phyloP scores from a whole-genome alignment of 176 grass and related monocot species.

The Eleusine indica region DNA sequence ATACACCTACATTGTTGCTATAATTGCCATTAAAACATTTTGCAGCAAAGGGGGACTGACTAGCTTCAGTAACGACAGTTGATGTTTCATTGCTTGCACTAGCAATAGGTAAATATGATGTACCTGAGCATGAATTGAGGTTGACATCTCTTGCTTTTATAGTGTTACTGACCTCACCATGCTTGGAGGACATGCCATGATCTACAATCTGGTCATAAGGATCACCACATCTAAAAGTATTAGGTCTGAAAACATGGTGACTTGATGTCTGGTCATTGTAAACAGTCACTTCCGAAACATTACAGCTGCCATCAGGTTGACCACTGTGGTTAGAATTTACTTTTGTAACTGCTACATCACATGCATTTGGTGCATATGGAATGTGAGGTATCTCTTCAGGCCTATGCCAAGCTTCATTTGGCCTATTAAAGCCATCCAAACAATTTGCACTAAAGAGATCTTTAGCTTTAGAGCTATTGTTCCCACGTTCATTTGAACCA shows the following conservation, averaged over 20 bases:
- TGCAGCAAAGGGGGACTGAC: conserved; percentile 32
- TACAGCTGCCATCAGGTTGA: conserved; percentile 39
- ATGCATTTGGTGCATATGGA: conserved; percentile 28
- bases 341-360: conserved; percentile 22
- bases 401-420: conserved; percentile 36
- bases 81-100: conserved; percentile 53
- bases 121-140: conserved; percentile 45
- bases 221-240: conserved; percentile 32
- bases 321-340: conserved; percentile 34
- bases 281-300: conserved; percentile 26
- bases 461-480: conserved; percentile 29
- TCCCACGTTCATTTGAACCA: conserved; percentile 44
- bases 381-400: conserved; percentile 26
- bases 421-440: conserved; percentile 34
- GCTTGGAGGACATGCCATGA: conserved; percentile 37
- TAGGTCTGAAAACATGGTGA: conserved; percentile 43
- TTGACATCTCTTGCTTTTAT: conserved; percentile 53
- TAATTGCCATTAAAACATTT: conserved; percentile 54
- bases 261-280: conserved; percentile 36
- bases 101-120: conserved; percentile 53
- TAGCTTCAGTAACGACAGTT: conserved; percentile 30
- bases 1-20: conserved; percentile 42
- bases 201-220: conserved; percentile 43
- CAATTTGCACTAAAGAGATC: conserved; percentile 40
- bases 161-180: conserved; percentile 40